Evolutionary conservation across 1,284 basidiomycete genomes (phyloP), one percentile per base, ranked within the genome.

Genomic region (Irpex lacteus): DNA sequence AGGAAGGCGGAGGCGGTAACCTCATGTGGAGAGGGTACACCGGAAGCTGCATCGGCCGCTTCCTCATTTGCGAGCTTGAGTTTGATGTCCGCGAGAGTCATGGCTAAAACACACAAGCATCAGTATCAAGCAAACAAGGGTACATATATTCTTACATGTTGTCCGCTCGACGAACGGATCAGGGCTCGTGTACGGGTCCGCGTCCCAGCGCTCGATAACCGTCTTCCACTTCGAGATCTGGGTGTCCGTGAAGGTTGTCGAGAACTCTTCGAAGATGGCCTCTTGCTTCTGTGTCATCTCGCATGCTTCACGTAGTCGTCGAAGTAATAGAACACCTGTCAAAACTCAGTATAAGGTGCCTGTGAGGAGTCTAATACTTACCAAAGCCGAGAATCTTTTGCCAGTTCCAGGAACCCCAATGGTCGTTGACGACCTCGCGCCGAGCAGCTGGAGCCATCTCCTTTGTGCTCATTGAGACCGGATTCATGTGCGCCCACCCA

Each of bases 401-500:
- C 67, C 67, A 70, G 60, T 70, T 70, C 66, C 59, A 63, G 21
- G 32, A 21, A 21, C 66, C 63, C 21, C 61, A 70, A 18, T 60
- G 55, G 44, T 66, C 64, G 34, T 70, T 58, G 13, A 69, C 34
- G 5, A 63, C 61, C n/a, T 67, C 68, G 18, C 56, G 63, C 11
- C 67, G 52, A 4, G 37, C 11, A 5, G 58, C 59, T 9, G 66
- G 61, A 2, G 59, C 63, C 68, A 70, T 70, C 54, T 70, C 68
- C 37, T 40, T 32, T 19, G 64, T 69, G 26, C 57, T 63, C 8
- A 21, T 44, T 4, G 68, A 59, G 1, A 65, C 54, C 0, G 58
- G 61, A 50, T 72, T 71, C 4, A 67, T 57, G 8, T 60, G 37
- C 0, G 70, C 44, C 71, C 71, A 72, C 1, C 61, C 62, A 4